Conservation (phyloP, 1,284 basidiomycete species). For the Trichosporon asahii region DNA sequence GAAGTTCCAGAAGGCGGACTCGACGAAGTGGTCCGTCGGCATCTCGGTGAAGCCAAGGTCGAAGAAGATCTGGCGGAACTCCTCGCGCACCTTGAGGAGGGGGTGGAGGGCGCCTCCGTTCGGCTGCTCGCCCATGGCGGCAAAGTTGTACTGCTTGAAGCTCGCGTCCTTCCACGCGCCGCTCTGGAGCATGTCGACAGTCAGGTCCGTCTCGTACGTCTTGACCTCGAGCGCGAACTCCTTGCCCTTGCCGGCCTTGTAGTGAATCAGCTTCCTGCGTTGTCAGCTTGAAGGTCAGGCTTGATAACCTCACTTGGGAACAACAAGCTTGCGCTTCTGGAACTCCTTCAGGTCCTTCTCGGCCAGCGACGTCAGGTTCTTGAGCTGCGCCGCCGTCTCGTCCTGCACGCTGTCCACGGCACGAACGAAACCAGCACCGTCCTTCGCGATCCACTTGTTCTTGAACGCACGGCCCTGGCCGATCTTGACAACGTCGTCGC, state of each 20-base stretch:
- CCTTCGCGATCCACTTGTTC: conserved; percentile 93
- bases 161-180: conserved; percentile 85
- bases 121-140: conserved; percentile 86
- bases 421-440: conserved; percentile 81
- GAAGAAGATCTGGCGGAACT: conserved; percentile 96
- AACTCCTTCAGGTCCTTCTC: conserved; percentile 73
- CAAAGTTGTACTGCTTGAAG: conserved; percentile 99
- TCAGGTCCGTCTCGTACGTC: conserved; percentile 97
- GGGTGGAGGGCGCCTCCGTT: conserved; percentile 91
- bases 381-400: conserved; percentile 68
- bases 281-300: too few species aligned
- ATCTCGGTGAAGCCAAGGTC: conserved; percentile 99
- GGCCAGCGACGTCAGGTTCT: conserved; percentile 65
- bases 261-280: conserved; percentile 86
- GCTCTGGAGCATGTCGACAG: conserved; percentile 84
- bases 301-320: not conserved
- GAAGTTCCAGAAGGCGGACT: conserved; percentile 99
- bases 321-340: conserved; percentile 80
- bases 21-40: conserved; percentile 97
- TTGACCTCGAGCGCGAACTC: conserved; percentile 89
- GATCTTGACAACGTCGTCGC: conserved; percentile 76
- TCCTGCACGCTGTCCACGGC: conserved; percentile 66
- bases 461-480: conserved; percentile 96
- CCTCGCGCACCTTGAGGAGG: conserved; percentile 94
- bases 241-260: conserved; percentile 78